These are phyloP conservation scores for Lipomyces mesembrius DNA, from an alignment of 805 yeast genomes.

Conservation along the genomic window DNA sequence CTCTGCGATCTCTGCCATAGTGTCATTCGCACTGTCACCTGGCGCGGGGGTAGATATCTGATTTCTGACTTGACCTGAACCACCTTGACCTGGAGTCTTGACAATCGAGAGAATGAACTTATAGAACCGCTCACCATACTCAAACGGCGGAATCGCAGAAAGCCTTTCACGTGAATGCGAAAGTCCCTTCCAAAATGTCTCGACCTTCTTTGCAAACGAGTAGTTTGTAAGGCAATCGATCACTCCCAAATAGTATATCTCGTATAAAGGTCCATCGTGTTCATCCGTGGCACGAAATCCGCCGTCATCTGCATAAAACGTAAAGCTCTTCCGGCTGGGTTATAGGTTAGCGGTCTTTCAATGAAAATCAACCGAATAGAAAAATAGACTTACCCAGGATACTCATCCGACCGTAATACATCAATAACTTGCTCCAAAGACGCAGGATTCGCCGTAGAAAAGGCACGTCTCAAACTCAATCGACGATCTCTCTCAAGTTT, in stretches of 20 bases:
- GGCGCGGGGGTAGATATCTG: neutral
- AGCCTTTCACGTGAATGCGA: slow-evolving; percentile 70
- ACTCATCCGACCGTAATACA: slow-evolving; percentile 37
- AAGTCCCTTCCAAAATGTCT: slow-evolving; percentile 82
- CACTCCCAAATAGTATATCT: slow-evolving; percentile 87
- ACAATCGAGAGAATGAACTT: slow-evolving; percentile 57
- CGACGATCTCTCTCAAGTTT: slow-evolving; percentile 30
- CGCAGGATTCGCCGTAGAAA: slow-evolving; percentile 24
- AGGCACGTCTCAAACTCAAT: slow-evolving; percentile 26
- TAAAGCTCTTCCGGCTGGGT: slow-evolving; percentile 47
- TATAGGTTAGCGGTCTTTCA: slow-evolving; percentile 36
- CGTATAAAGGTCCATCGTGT: slow-evolving; percentile 60
- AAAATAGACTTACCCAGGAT: slow-evolving; percentile 30
- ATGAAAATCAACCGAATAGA: slow-evolving; percentile 34
- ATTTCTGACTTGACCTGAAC: neutral
- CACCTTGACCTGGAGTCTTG: slow-evolving; percentile 22
- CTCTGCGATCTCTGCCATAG: neutral
- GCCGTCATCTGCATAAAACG: slow-evolving; percentile 79
- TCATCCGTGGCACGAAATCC: slow-evolving; percentile 78
- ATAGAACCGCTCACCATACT: slow-evolving; percentile 86
- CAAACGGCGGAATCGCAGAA: slow-evolving; percentile 88
- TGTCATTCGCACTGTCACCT: neutral
- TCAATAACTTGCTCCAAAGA: slow-evolving; percentile 27
- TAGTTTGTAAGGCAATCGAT: slow-evolving; percentile 88
- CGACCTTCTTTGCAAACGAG: slow-evolving; percentile 72